A percentile compares a stretch with the other conserved stretches of the same genome.
These are phyloP conservation scores for Epicoccum sorghinum DNA, from an alignment of 2,329 filamentous ascomycete species.

Conservation along the genomic window DNA sequence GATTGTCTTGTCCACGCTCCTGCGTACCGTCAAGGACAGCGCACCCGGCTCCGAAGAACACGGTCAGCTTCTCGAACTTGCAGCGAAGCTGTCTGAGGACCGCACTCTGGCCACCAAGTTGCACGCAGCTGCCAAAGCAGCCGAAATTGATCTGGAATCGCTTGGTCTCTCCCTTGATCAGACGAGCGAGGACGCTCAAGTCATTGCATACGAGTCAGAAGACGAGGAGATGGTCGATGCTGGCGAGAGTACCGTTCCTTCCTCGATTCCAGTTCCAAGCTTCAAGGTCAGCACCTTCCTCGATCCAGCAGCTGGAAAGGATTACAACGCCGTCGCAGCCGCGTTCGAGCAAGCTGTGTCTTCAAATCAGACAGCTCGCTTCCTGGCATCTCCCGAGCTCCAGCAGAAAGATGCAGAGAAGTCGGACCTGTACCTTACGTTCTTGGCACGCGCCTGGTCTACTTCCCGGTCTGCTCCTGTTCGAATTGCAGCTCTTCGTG, in stretches of 20 bases:
- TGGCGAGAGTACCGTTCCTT: constrained; percentile 51
- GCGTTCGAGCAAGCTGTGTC: constrained; percentile 39
- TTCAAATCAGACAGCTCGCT: constrained; percentile 38
- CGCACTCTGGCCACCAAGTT: constrained; percentile 61
- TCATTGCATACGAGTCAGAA: constrained; percentile 47
- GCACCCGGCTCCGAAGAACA: constrained; percentile 36
- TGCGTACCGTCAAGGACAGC: constrained; percentile 56
- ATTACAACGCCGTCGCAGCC: constrained; percentile 39
- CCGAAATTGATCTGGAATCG: constrained; percentile 73
- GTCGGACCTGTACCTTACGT: constrained; percentile 72
- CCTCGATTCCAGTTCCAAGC: constrained; percentile 28
- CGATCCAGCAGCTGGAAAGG: constrained; percentile 11
- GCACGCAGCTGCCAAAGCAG: constrained; percentile 68
- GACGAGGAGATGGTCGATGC: constrained; percentile 57
- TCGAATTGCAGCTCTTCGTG: constrained; percentile 71
- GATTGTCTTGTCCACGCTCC: constrained; percentile 69
- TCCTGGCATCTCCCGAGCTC: constrained; percentile 63
- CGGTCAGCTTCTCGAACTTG: constrained; percentile 39
- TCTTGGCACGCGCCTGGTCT: constrained; percentile 77
- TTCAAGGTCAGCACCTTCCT: constrained; percentile 41
- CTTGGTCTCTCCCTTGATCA: constrained; percentile 49
- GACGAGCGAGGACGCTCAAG: constrained; percentile 21
- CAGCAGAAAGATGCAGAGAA: constrained; percentile 61
- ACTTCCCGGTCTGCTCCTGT: constrained; percentile 72
- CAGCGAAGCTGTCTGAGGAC: constrained; percentile 40